Evolutionary conservation across 2,329 filamentous ascomycete species (phyloP).

Genomic region (Chrysosporium queenslandicum): DNA sequence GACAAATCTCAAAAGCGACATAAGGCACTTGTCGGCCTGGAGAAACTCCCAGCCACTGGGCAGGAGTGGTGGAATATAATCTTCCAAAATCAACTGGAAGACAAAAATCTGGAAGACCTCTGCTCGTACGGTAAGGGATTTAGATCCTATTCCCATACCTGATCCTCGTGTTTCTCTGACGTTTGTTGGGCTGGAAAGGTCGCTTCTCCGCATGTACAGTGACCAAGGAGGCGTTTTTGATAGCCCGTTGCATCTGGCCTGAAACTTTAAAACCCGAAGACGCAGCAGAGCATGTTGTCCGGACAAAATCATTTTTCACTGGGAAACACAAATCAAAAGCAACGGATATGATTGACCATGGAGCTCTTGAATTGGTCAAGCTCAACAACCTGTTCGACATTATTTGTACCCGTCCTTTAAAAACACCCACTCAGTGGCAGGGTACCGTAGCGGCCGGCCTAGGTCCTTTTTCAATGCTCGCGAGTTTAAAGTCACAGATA

Average conservation of each 20-base stretch:
- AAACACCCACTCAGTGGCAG: conserved; percentile 4
- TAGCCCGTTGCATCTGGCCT: conserved; percentile 8
- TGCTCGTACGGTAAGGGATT: not conserved
- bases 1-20: too few relatives aligned
- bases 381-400: conserved; percentile 8
- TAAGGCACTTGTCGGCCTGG: too few relatives aligned
- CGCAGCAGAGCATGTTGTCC: conserved; percentile 1
- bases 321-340: not conserved
- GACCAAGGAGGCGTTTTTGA: conserved; percentile 9
- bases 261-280: not conserved
- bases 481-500: conserved; percentile 12
- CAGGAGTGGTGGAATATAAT: not conserved
- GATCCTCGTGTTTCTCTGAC: too few relatives aligned
- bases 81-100: too few relatives aligned
- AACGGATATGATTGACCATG: not conserved
- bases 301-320: not conserved
- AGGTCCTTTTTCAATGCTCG: conserved; percentile 14
- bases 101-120: too few relatives aligned
- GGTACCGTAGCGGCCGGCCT: conserved; percentile 12
- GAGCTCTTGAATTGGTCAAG: not conserved
- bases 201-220: conserved; percentile 12
- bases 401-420: conserved; percentile 3
- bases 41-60: too few relatives aligned
- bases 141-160: not conserved
- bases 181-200: not conserved